phyloP scores from a whole-genome alignment of 2,329 filamentous ascomycete genomes.

The Diplodia seriata region DNA sequence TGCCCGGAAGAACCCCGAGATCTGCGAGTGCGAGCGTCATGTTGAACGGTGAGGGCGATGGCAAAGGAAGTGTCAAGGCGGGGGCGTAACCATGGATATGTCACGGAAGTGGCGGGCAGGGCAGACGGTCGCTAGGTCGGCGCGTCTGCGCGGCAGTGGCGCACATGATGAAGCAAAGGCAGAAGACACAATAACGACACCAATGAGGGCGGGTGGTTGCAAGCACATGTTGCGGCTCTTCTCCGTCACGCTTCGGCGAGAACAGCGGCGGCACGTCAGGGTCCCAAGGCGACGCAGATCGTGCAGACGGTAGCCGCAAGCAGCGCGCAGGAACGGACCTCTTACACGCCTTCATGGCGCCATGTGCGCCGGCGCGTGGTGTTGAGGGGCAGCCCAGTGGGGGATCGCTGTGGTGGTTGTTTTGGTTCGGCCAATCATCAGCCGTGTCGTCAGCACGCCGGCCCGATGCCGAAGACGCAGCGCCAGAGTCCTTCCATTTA shows the following conservation, averaged over 20 bases:
- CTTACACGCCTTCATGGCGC: slow-evolving; percentile 40
- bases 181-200: slow-evolving; percentile 36
- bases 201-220: slow-evolving; percentile 22
- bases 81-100: slow-evolving; percentile 10
- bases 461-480: background rate
- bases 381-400: slow-evolving; percentile 41
- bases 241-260: slow-evolving; percentile 33
- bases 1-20: slow-evolving; percentile 31
- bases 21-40: slow-evolving; percentile 22
- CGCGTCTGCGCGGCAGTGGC: background rate
- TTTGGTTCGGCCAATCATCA: slow-evolving; percentile 18
- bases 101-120: background rate
- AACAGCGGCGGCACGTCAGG: slow-evolving; percentile 30
- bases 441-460: slow-evolving; percentile 22
- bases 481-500: background rate
- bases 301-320: background rate
- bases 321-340: slow-evolving; percentile 39
- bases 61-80: background rate
- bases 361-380: slow-evolving; percentile 50
- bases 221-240: slow-evolving; percentile 31
- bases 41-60: slow-evolving; percentile 14
- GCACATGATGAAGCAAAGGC: slow-evolving; percentile 21
- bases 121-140: slow-evolving; percentile 30
- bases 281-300: background rate
- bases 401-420: background rate